Conservation (phyloP, 2,329 filamentous ascomycete species). For the Fusarium newnesense region DNA sequence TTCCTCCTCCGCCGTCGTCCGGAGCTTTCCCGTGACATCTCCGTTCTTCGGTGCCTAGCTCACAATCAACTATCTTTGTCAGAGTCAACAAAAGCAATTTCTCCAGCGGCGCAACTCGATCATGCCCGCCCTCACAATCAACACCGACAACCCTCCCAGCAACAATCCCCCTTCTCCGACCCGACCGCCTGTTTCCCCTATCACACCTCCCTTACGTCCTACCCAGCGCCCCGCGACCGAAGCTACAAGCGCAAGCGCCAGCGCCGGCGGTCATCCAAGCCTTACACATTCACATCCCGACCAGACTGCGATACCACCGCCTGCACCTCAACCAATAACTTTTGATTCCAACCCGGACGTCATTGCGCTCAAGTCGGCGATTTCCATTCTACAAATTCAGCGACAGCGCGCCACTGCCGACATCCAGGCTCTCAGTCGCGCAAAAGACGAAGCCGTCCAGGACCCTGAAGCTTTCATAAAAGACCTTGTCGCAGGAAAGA, state of each 20-base stretch:
- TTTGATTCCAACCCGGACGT: constrained; percentile 82
- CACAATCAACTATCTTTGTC: neutral
- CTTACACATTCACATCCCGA: constrained; percentile 59
- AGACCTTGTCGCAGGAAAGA: constrained; percentile 72
- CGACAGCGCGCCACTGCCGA: constrained; percentile 80
- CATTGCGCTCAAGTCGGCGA: constrained; percentile 85
- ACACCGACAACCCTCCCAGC: constrained; percentile 42
- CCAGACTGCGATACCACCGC: constrained; percentile 56
- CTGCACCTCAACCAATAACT: constrained; percentile 63
- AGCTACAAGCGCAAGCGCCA: constrained; percentile 27
- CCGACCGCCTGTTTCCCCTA: constrained; percentile 64
- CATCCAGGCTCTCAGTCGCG: constrained; percentile 73
- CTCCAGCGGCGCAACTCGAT: constrained; percentile 15
- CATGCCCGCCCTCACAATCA: constrained; percentile 49
- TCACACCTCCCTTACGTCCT: constrained; percentile 61
- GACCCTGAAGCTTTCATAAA: constrained; percentile 78
- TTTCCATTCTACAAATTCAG: constrained; percentile 88
- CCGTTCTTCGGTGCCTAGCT: constrained; percentile 30
- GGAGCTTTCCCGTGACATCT: constrained; percentile 12
- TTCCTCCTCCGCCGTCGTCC: neutral
- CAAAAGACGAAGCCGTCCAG: constrained; percentile 76
- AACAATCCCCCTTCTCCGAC: constrained; percentile 56
- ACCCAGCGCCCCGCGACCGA: constrained; percentile 44
- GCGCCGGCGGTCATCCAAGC: constrained; percentile 46
- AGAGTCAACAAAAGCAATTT: constrained; percentile 12